These are phyloP conservation scores for Sideroxylon spinosum DNA, from an alignment of 179 eudicot species.

Conservation along the genomic window DNA sequence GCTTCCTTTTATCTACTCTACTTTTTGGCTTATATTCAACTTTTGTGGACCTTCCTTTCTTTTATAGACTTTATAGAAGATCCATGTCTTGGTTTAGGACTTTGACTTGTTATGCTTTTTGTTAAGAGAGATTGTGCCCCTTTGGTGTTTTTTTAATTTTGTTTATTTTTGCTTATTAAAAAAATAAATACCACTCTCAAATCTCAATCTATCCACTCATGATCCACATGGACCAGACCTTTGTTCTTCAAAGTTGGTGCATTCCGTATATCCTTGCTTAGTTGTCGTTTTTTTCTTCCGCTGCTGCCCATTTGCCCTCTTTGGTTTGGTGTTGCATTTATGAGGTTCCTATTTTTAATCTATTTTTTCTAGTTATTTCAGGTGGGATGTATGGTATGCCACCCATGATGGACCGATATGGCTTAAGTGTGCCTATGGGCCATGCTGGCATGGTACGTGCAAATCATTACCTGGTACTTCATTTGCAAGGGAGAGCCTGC, in stretches of 20 bases:
- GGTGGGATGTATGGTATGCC: slow-evolving; percentile 92
- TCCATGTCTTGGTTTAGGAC: not conserved
- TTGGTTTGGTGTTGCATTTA: not conserved
- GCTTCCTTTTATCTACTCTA: not conserved
- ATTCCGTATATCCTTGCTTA: not conserved
- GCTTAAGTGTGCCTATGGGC: slow-evolving; percentile 67
- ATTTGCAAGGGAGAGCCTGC: not conserved
- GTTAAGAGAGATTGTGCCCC: not conserved
- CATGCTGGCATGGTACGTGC: slow-evolving; percentile 71
- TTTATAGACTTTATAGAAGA: not conserved
- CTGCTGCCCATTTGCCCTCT: not conserved
- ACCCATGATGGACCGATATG: slow-evolving; percentile 88
- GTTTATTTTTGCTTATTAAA: not conserved
- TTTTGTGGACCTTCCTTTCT: not conserved
- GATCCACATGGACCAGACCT: not conserved
- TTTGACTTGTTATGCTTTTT: not conserved
- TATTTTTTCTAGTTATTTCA: slow-evolving; percentile 19
- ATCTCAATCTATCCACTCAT: not conserved
- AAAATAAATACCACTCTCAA: not conserved
- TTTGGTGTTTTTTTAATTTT: not conserved
- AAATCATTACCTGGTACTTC: not conserved
- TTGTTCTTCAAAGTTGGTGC: not conserved
- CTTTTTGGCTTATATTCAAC: not conserved
- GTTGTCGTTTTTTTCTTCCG: not conserved
- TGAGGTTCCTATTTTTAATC: not conserved